Percentiles rank a stretch among this genome's conserved stretches.
Evolutionary conservation across 2,329 filamentous ascomycete genomes (phyloP).

Genomic region (Gyromitra esculenta): DNA sequence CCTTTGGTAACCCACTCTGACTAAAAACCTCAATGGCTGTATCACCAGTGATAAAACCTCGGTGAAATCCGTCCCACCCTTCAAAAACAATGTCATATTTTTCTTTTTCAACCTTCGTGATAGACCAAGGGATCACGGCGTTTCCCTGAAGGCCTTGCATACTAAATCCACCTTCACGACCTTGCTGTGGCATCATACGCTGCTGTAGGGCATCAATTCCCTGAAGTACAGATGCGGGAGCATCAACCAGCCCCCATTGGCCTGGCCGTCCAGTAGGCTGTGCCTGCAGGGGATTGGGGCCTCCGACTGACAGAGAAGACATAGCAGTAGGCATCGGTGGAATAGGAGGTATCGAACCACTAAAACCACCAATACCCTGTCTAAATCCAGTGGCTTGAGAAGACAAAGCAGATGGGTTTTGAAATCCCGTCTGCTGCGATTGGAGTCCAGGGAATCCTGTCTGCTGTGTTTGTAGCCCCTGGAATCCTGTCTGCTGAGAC

Average conservation of each 20-base stretch:
- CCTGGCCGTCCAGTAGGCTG: constrained; percentile 93
- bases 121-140: constrained; percentile 96
- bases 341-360: constrained; percentile 71
- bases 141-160: constrained; percentile 89
- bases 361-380: constrained; percentile 63
- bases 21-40: constrained; percentile 97
- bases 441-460: constrained; percentile 70
- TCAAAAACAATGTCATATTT: constrained; percentile 95
- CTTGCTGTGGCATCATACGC: constrained; percentile 96
- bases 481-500: constrained; percentile 69
- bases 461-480: constrained; percentile 72
- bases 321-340: constrained; percentile 85
- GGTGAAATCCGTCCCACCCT: constrained; percentile 94
- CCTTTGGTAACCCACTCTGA: constrained; percentile 90
- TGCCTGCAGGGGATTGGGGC: constrained; percentile 75
- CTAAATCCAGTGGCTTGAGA: constrained; percentile 79
- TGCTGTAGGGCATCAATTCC: constrained; percentile 93
- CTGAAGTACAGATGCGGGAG: constrained; percentile 84
- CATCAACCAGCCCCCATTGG: constrained; percentile 98
- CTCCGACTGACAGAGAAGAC: constrained; percentile 62
- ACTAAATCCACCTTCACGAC: constrained; percentile 86
- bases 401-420: constrained; percentile 69
- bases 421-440: constrained; percentile 75
- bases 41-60: constrained; percentile 89
- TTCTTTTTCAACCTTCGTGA: constrained; percentile 98